Evolutionary conservation across 192 early-diverging fungal species (phyloP), one percentile per base, ranked within the genome.

Genomic region (Podila epicladia): DNA sequence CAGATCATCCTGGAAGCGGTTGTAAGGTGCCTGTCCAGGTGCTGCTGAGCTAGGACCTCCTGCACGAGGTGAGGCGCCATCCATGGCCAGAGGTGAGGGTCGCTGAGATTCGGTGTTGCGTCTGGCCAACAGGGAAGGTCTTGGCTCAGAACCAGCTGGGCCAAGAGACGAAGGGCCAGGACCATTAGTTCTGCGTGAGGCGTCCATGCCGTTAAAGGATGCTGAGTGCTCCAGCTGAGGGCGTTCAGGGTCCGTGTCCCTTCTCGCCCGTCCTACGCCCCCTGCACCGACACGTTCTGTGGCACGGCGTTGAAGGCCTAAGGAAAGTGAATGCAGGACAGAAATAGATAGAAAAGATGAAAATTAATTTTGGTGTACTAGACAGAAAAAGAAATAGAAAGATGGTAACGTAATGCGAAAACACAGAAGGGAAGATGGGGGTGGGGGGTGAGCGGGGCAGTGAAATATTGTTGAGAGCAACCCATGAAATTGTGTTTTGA

Each of bases 251-350:
- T 68, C 74, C 22, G 60, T 35, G 17, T 61, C 67, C 31, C 65
- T 33, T 26, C 66, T 50, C 4, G 49, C 50, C 28, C 49, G 26
- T 63, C 73, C 73, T 15, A 20, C 31, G 60, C 69, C 69, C 45
- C 59, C 59, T 5, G 38, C 33, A 45, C 26, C n/a, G n/a, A 49
- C 41, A 20, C 75, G 62, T 48, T 71, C 69, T 48, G 75, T 78
- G 33, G 75, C 75, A 48, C 75, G 75, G 22, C 75, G 68, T 29
- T 78, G 75, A n/a, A 78, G 69, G 6, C 75, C 75, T 78, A 66
- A 69, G 31, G 32, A 60, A 58, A 60, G 33, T n/a, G 55, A 58
- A 22, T 9, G 41, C 17, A 17, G 13, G 13, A 24, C 53, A 55
- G 53, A 55, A 55, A 55, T 55, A 55, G 53, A 55, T 55, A 26